Evolutionary conservation across 2,329 filamentous ascomycete genomes (phyloP), one percentile per base, ranked within the genome.

Genomic region (Claviceps sp.): DNA sequence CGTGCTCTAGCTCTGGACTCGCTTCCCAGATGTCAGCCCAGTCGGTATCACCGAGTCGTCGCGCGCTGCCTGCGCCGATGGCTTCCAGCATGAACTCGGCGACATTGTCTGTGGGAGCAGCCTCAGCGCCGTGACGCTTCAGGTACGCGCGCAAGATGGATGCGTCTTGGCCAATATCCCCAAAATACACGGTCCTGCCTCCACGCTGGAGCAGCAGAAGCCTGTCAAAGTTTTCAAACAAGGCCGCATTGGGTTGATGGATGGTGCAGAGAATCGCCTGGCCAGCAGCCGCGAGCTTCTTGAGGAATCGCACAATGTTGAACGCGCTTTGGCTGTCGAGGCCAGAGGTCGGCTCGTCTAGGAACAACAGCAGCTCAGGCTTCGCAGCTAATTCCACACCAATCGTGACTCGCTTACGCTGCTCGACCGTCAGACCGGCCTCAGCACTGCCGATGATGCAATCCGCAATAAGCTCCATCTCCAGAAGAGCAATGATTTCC

Each of bases 241-340:
- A 74, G 0, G 87, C 82, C 16, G 87, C 86, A 58, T 89, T 91
- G 1, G 89, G 89, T 64, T 95, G 89, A 65, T 95, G 89, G 56
- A 95, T 95, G 0, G 89, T 95, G 69, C 88, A 94, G 3, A 95
- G 76, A 58, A 95, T 89, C 10, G 89, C 89, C 64, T 95, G 89
- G 1, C 89, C 89, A 2, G 85, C 85, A n/a, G 77, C 73, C 48
- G 85, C 82, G 5, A 89, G 76, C 68, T 88, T 89, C 60, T 80
- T 81, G n/a, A 89, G 71, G 72, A 89, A 87, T 38, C 84, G 81
- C 26, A 87, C 81, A 57, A 88, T 88, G 66, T 87, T 87, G 71
- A 84, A 89, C 17, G 85, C 84, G 52, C 77, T 81, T 64, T 87
- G 67, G 53, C 65, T 63, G 56, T 70, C 67, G 1, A 90, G 78